Evolutionary conservation across 129 eudicot genomes (phyloP).

Genomic region (Chrysanthemum seticuspe): DNA sequence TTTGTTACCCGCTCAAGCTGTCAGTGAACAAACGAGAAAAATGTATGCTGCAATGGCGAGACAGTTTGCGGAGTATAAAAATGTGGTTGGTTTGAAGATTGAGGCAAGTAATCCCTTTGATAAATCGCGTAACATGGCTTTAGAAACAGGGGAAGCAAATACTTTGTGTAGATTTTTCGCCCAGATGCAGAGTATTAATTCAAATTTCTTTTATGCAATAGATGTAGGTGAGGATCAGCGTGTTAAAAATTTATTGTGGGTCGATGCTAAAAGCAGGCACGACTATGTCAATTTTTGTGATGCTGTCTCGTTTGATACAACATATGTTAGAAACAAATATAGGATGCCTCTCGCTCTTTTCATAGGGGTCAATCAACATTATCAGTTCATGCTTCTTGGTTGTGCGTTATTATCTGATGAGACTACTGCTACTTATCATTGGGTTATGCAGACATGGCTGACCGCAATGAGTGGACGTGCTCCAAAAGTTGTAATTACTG

Average conservation of each 20-base stretch:
- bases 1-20: conserved; percentile 94
- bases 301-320: conserved; percentile 79
- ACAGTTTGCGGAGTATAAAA: conserved; percentile 91
- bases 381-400: conserved; percentile 90
- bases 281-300: conserved; percentile 70
- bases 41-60: conserved; percentile 96
- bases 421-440: conserved; percentile 53
- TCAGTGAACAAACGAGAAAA: conserved; percentile 79
- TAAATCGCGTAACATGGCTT: conserved; percentile 54
- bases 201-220: conserved; percentile 87
- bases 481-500: conserved; percentile 75
- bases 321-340: conserved; percentile 70
- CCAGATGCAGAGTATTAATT: conserved; percentile 80
- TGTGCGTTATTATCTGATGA: conserved; percentile 87
- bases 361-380: conserved; percentile 92
- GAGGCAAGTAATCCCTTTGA: conserved; percentile 55
- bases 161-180: conserved; percentile 53
- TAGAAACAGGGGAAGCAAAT: conserved; percentile 71
- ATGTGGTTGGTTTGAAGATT: conserved; percentile 67
- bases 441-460: conserved; percentile 88
- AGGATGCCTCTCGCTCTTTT: conserved; percentile 87
- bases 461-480: conserved; percentile 75
- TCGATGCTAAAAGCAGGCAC: conserved; percentile 84
- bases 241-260: conserved; percentile 71
- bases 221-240: conserved; percentile 83